These are phyloP conservation scores for Metarhizium rileyi DNA, from an alignment of 2,329 filamentous ascomycete species.

Conservation along the genomic window DNA sequence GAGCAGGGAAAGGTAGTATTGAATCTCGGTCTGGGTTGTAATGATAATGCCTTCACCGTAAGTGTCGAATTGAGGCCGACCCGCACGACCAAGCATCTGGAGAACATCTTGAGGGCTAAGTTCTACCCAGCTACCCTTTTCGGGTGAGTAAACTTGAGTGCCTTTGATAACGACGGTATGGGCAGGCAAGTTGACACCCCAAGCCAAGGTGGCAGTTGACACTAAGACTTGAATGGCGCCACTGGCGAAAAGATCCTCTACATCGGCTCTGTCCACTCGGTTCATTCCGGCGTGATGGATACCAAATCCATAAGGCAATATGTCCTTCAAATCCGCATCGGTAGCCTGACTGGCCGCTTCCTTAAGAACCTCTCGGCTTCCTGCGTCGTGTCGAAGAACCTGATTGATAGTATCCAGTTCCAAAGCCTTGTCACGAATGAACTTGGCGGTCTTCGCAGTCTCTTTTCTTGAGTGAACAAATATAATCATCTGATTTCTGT, in stretches of 20 bases:
- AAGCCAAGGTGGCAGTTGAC: conserved; percentile 94
- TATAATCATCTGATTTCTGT: conserved; percentile 96
- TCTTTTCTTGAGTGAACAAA: conserved; percentile 98
- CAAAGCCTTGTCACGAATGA: conserved; percentile 93
- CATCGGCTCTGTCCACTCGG: conserved; percentile 84
- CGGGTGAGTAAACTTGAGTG: conserved; percentile 93
- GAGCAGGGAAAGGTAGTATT: conserved; percentile 92
- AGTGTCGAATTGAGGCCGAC: conserved; percentile 91
- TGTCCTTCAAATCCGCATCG: conserved; percentile 83
- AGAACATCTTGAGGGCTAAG: conserved; percentile 94
- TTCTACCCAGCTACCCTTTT: conserved; percentile 98
- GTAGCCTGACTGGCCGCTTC: conserved; percentile 76
- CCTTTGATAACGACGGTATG: conserved; percentile 99
- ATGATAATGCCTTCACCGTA: conserved; percentile 99
- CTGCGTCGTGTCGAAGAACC: conserved; percentile 86
- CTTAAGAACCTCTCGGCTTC: conserved; percentile 76
- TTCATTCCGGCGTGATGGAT: conserved; percentile 99
- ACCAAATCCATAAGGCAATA: conserved; percentile 92
- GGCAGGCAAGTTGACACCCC: conserved; percentile 96
- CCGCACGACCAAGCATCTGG: conserved; percentile 96
- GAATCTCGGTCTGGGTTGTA: conserved; percentile 86
- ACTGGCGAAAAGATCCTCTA: conserved; percentile 88
- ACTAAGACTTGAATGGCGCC: conserved; percentile 91
- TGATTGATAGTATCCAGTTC: conserved; percentile 95
- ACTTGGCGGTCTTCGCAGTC: conserved; percentile 93